Conservation (phyloP, 352 stramenopile species). For the Phytophthora cactorum region DNA sequence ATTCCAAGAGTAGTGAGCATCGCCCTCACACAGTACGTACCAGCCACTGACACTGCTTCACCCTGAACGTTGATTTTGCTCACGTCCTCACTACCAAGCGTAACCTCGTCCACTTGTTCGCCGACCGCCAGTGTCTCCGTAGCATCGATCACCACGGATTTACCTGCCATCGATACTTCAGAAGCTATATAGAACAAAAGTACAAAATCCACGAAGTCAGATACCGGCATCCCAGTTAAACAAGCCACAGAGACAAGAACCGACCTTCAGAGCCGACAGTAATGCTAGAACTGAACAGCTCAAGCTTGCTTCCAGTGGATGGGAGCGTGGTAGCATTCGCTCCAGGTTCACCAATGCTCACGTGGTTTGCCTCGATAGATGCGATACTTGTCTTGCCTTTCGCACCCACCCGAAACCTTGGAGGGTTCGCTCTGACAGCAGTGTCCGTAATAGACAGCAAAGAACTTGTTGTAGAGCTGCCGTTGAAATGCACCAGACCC, state of each 20-base stretch:
- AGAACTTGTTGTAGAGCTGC: constrained; percentile 24
- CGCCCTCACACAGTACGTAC: constrained; percentile 18
- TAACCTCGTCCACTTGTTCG: constrained; percentile 23
- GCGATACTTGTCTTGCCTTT: constrained; percentile 33
- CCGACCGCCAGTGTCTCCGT: constrained; percentile 30
- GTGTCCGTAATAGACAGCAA: constrained; percentile 32
- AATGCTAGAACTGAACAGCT: constrained; percentile 40
- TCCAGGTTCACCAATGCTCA: constrained; percentile 40
- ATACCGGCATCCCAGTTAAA: constrained; percentile 4
- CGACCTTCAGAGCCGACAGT: constrained; percentile 44
- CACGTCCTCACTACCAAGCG: constrained; percentile 29
- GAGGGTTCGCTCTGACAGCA: constrained; percentile 32
- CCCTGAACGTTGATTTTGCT: constrained; percentile 26
- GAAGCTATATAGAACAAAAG: constrained; percentile 29
- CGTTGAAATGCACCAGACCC: constrained; percentile 39
- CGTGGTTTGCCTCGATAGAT: constrained; percentile 37
- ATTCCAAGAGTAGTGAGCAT: neutral
- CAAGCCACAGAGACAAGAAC: constrained; percentile 4
- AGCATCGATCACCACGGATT: constrained; percentile 31
- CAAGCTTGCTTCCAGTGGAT: constrained; percentile 24
- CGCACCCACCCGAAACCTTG: constrained; percentile 34
- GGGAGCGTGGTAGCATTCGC: constrained; percentile 32
- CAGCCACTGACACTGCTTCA: constrained; percentile 26
- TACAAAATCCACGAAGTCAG: constrained; percentile 9
- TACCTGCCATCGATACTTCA: constrained; percentile 32